Evolutionary conservation across 192 early-diverging fungal genomes (phyloP), one percentile per base, ranked within the genome.

Genomic region (Globomyces pollinis-pini): DNA sequence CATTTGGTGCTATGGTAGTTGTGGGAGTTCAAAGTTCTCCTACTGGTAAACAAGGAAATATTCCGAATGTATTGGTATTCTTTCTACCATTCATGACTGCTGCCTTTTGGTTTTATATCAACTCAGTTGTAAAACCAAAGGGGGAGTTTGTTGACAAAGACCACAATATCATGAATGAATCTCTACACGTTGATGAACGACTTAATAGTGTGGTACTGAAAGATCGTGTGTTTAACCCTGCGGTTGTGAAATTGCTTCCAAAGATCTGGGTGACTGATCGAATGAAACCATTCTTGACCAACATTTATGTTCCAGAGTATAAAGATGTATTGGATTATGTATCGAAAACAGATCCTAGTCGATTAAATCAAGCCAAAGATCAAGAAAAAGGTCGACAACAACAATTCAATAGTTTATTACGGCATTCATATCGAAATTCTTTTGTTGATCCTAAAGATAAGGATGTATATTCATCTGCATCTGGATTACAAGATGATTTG

Each of bases 221-320:
- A 49, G 61, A 71, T 24, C 53, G 60, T 6, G 63, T 74, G 3
- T 66, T 72, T 26, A 75, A 75, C 45, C 76, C 76, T 12, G 61
- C 66, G 4, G 60, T 78, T 24, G 61, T 57, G 13, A 70, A 70
- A 41, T 67, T 70, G 13, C 57, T 78, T 24, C 58, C 55, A 52
- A 67, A 66, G 30, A 62, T 78, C 8, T 76, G 73, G 73, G 70
- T 78, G 16, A 11, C 26, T 9, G 6, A 35, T 16, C 21, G 49
- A 28, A 15, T 11, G 5, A 1, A 47, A 8, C 15, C 30, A 13
- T 6, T 18, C 26, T 12, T 47, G 11, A 11, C n/a, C 1, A 18
- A 52, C 5, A 34, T 44, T n/a, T 65, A 68, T 57, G 49, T 18
- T 31, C 63, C 63, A 1, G 29, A 60, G 5, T 68, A 68, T 28